These are phyloP conservation scores for Cadophora sp. DNA, from an alignment of 2,329 filamentous ascomycete genomes.

Conservation along the genomic window DNA sequence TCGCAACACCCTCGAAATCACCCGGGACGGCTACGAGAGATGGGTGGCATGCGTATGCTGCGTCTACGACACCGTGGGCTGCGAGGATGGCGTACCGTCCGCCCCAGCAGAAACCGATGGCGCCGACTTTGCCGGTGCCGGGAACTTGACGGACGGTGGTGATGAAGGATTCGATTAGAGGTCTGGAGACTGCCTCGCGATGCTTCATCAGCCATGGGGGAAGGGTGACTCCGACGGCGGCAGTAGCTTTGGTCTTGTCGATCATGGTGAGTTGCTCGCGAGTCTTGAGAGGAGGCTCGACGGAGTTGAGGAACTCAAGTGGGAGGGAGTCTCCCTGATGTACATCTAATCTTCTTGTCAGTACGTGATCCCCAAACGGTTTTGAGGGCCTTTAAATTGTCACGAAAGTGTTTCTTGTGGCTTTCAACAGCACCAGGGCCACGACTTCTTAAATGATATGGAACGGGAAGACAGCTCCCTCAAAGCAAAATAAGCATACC, in stretches of 20 bases:
- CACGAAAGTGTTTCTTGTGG: not conserved
- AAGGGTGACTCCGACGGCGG: conserved; percentile 49
- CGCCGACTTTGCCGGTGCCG: conserved; percentile 54
- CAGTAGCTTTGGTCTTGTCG: conserved; percentile 51
- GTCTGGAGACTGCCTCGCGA: conserved; percentile 50
- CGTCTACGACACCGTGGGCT: conserved; percentile 47
- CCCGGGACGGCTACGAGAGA: conserved; percentile 50
- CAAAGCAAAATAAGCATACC: not conserved
- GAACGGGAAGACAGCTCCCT: not conserved
- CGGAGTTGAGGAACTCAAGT: conserved; percentile 49
- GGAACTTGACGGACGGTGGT: conserved; percentile 48
- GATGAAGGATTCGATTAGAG: conserved; percentile 53
- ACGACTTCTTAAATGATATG: not conserved
- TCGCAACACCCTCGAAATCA: conserved; percentile 50
- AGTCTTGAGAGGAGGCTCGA: conserved; percentile 51
- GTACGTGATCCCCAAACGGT: not conserved
- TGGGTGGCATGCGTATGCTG: conserved; percentile 51
- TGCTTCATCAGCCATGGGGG: conserved; percentile 53
- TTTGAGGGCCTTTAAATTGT: not conserved
- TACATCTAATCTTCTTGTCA: conserved; percentile 45
- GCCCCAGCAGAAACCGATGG: conserved; percentile 66
- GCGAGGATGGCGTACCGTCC: conserved; percentile 59
- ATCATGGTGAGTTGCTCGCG: conserved; percentile 47
- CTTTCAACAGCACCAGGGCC: not conserved
- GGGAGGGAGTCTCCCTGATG: conserved; percentile 50